phyloP scores from a whole-genome alignment of 2,329 filamentous ascomycete genomes.

The Aspergillus brunneoviolaceus region DNA sequence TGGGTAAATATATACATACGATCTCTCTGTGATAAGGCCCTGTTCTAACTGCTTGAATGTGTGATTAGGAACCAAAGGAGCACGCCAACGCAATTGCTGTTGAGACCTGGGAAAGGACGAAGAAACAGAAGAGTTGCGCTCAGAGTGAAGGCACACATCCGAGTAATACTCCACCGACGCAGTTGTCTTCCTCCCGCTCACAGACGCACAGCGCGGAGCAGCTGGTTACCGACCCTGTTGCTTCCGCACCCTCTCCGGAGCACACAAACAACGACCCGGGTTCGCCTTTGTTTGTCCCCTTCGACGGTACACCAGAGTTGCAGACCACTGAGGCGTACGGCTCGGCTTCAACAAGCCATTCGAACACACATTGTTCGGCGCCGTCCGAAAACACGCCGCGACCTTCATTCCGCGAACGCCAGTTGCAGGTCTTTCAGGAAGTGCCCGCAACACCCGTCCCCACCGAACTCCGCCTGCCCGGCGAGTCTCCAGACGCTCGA shows the following conservation, averaged over 20 bases:
- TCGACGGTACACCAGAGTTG: slow-evolving; percentile 1
- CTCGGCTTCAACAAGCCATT: background rate
- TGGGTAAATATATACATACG: slow-evolving; percentile 34
- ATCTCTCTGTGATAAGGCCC: background rate
- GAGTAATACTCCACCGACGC: slow-evolving; percentile 8
- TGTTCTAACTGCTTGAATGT: slow-evolving; percentile 9
- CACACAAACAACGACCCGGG: background rate
- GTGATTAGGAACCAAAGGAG: slow-evolving; percentile 35
- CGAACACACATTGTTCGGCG: background rate
- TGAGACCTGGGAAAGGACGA: slow-evolving; percentile 30
- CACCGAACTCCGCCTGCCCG: background rate
- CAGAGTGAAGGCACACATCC: slow-evolving; percentile 4
- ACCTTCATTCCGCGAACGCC: background rate
- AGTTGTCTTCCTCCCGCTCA: background rate
- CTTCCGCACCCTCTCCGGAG: background rate
- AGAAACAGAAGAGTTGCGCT: slow-evolving; percentile 13
- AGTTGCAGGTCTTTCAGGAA: background rate
- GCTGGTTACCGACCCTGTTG: background rate
- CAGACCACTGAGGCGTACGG: background rate
- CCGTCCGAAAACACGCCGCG: background rate
- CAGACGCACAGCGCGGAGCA: slow-evolving; percentile 5
- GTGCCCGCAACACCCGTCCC: background rate
- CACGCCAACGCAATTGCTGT: slow-evolving; percentile 34
- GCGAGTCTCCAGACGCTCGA: background rate
- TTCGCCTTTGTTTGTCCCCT: slow-evolving; percentile 23